Percentiles rank a stretch among this genome's conserved stretches.
Conservation (phyloP, 441 rosid species). For the Pelargonium cotyledonis region DNA sequence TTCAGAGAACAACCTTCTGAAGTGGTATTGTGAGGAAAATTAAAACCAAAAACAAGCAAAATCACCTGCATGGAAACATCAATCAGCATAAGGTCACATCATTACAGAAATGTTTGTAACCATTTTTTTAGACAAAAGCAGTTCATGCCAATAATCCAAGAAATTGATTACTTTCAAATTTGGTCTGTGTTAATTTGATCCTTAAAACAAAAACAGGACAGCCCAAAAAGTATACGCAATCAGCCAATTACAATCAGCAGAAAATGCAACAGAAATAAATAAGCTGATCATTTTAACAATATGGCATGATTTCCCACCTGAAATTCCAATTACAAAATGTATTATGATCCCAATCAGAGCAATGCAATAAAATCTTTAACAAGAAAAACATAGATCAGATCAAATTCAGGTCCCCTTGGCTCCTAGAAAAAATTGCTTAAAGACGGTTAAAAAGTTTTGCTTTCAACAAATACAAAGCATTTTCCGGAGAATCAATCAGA, state of each 20-base stretch:
- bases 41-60: background rate
- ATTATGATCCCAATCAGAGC: background rate
- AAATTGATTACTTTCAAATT: background rate
- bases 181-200: background rate
- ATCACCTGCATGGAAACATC: conserved; percentile 23
- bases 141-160: background rate
- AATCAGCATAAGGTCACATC: background rate
- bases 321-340: background rate
- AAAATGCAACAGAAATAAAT: no score
- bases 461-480: background rate
- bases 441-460: background rate
- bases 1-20: conserved; percentile 10
- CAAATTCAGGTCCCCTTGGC: background rate
- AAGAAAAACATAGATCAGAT: background rate
- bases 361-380: background rate
- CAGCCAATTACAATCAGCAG: no score
- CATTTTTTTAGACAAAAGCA: background rate
- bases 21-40: conserved; percentile 4
- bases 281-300: no score
- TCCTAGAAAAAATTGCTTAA: background rate
- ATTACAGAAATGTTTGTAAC: background rate
- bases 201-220: background rate
- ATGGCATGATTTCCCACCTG: background rate
- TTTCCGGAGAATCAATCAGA: background rate
- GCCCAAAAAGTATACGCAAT: no score